Conservation (phyloP, 176 grass and related monocot genomes). For the Carex scoparia region DNA sequence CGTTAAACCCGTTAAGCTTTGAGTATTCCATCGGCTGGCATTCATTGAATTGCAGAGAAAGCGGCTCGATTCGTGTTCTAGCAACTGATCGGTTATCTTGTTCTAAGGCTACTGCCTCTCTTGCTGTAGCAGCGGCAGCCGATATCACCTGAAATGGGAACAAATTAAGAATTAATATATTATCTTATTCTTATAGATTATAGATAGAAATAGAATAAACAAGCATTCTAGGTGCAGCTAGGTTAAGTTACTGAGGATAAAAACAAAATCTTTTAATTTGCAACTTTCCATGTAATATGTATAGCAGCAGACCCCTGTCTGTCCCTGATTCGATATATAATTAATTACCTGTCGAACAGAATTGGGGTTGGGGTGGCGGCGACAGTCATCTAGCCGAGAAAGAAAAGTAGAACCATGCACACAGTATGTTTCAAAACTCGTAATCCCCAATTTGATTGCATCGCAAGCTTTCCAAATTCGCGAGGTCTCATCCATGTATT, state of each 20-base stretch:
- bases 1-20: constrained; percentile 68
- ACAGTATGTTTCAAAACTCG: constrained; percentile 74
- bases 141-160: constrained; percentile 43
- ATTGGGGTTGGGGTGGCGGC: constrained; percentile 44
- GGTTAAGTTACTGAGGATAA: neutral
- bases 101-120: constrained; percentile 62
- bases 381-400: constrained; percentile 59
- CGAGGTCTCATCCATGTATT: constrained; percentile 96
- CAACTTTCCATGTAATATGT: neutral
- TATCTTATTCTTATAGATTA: neutral
- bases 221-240: neutral
- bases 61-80: constrained; percentile 54
- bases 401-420: constrained; percentile 36
- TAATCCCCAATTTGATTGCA: constrained; percentile 69
- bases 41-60: constrained; percentile 59
- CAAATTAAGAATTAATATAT: neutral
- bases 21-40: constrained; percentile 46
- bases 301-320: neutral
- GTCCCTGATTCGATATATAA: neutral
- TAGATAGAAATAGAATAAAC: neutral
- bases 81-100: constrained; percentile 68
- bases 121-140: constrained; percentile 48
- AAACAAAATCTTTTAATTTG: neutral
- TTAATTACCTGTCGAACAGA: constrained; percentile 54
- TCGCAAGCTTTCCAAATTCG: constrained; percentile 91